Conservation (phyloP, 306 rosid species). For the Citrullus colocynthis region DNA sequence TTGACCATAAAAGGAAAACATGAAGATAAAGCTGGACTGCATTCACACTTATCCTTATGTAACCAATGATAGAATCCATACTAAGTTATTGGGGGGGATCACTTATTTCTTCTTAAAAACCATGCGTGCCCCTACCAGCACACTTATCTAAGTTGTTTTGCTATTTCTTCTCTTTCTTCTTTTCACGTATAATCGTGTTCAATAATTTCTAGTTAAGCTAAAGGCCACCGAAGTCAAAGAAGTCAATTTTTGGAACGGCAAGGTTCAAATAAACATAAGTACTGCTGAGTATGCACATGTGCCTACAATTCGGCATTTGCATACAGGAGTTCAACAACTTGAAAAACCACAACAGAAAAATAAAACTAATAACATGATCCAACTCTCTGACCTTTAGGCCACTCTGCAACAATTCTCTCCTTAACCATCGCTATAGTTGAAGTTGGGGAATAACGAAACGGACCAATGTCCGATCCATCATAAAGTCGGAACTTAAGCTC, state of each 20-base stretch:
- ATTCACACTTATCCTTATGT: background rate
- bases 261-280: background rate
- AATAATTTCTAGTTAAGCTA: background rate
- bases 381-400: slow-evolving; percentile 71
- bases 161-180: background rate
- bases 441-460: slow-evolving; percentile 60
- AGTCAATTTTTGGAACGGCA: background rate
- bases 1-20: background rate
- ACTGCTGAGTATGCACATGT: background rate
- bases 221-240: background rate
- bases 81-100: background rate
- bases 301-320: background rate
- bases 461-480: slow-evolving; percentile 89
- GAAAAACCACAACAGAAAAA: background rate
- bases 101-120: background rate
- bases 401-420: slow-evolving; percentile 65
- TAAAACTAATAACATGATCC: background rate
- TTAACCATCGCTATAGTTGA: slow-evolving; percentile 62
- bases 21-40: background rate
- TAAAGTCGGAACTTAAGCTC: slow-evolving; percentile 86
- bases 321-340: background rate
- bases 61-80: background rate
- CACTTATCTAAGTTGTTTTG: background rate
- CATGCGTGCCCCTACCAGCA: background rate
- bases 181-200: background rate